Evolutionary conservation across 345 rosid genomes (phyloP).

Genomic region (Citropsis articulata): DNA sequence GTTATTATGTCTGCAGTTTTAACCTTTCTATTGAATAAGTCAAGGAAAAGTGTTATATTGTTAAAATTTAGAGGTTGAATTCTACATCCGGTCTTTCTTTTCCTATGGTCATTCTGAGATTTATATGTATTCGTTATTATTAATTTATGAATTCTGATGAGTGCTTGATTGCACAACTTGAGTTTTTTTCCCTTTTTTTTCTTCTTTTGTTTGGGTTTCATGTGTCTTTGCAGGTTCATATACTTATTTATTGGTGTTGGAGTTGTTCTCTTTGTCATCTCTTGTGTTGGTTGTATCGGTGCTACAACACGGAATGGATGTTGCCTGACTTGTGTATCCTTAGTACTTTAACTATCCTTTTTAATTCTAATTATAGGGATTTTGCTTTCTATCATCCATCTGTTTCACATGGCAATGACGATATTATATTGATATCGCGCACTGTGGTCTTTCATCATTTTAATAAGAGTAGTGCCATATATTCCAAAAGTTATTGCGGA

Average conservation of each 20-base stretch:
- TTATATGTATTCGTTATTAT: neutral
- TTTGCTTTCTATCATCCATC: neutral
- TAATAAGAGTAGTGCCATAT: neutral
- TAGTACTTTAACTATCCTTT: conserved; percentile 2
- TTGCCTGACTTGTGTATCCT: conserved; percentile 98
- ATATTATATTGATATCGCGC: neutral
- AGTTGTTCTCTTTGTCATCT: conserved; percentile 69
- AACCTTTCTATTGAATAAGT: neutral
- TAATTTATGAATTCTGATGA: neutral
- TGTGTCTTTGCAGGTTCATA: conserved; percentile 70
- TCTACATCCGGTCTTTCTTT: neutral
- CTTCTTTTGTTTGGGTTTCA: too few relatives aligned
- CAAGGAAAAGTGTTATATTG: neutral
- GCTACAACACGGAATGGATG: conserved; percentile 76
- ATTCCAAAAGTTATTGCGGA: neutral
- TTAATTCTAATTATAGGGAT: neutral
- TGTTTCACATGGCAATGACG: neutral
- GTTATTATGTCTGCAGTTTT: neutral
- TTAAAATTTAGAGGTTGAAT: neutral
- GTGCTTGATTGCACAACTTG: neutral
- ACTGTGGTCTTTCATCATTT: neutral
- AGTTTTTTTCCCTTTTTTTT: neutral
- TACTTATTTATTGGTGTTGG: conserved; percentile 87
- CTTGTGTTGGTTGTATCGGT: conserved; percentile 93
- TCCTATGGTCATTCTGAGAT: neutral